These are phyloP conservation scores for Tricholoma flavovirens DNA, from an alignment of 768 basidiomycete genomes.

Conservation along the genomic window DNA sequence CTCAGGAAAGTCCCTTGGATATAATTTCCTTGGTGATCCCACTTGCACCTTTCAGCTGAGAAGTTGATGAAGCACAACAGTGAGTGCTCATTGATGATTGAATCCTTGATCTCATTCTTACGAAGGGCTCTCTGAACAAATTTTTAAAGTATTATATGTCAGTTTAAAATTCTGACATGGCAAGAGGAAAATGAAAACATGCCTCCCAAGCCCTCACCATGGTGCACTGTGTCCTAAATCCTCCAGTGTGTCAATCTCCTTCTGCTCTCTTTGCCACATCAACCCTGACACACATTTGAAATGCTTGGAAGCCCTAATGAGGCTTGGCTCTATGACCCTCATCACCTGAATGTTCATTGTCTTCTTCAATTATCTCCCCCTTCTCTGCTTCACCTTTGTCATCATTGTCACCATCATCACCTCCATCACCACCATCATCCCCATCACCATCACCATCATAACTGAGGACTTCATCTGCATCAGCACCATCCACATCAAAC, in stretches of 20 bases:
- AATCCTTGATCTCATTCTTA: slow-evolving; percentile 15
- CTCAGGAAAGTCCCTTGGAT: slow-evolving; percentile 24
- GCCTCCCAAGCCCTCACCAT: slow-evolving; percentile 16
- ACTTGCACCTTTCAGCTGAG: slow-evolving; percentile 19
- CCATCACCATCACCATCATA: slow-evolving; percentile 1
- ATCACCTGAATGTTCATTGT: no score
- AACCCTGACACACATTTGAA: slow-evolving; percentile 10
- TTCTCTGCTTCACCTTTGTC: no score
- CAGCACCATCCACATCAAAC: slow-evolving; percentile 3
- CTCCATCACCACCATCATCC: no score
- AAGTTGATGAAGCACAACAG: slow-evolving; percentile 22
- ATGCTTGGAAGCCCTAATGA: slow-evolving; percentile 1
- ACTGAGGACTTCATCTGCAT: background rate
- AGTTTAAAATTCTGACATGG: no score
- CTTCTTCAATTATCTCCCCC: no score
- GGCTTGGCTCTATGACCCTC: background rate
- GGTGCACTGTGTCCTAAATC: slow-evolving; percentile 18
- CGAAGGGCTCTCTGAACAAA: slow-evolving; percentile 1
- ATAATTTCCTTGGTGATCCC: slow-evolving; percentile 11
- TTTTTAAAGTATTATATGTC: background rate
- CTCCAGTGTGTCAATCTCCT: slow-evolving; percentile 17
- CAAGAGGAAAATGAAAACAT: no score
- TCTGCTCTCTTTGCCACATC: slow-evolving; percentile 17
- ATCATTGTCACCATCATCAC: background rate
- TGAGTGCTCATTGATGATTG: slow-evolving; percentile 24